Percentiles rank a stretch among this genome's conserved stretches.
phyloP scores from a whole-genome alignment of 2,329 filamentous ascomycete species.

The Paracamarosporium sp. region DNA sequence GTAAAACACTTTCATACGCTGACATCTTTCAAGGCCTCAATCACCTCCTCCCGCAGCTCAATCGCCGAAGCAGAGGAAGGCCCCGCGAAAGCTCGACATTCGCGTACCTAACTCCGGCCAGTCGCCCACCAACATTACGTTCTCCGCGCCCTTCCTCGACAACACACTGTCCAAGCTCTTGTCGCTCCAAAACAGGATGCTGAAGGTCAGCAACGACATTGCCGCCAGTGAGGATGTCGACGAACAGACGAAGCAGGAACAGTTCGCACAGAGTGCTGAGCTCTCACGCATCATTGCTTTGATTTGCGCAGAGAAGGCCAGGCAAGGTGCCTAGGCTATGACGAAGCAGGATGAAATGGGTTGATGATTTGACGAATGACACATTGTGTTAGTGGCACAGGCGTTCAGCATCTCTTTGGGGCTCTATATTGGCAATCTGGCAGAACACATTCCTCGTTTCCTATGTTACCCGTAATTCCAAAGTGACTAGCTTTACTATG shows the following conservation, averaged over 20 bases:
- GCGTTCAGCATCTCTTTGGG: not conserved
- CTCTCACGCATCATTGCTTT: slow-evolving; percentile 57
- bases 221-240: slow-evolving; percentile 53
- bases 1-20: slow-evolving; percentile 5
- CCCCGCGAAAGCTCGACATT: slow-evolving; percentile 59
- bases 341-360: not conserved
- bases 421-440: not conserved
- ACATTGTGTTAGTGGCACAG: not conserved
- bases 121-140: slow-evolving; percentile 51
- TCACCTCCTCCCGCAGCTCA: slow-evolving; percentile 28
- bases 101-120: slow-evolving; percentile 47
- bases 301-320: slow-evolving; percentile 60
- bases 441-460: not conserved
- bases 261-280: slow-evolving; percentile 58
- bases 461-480: not conserved
- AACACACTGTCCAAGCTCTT: slow-evolving; percentile 60
- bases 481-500: not conserved
- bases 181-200: slow-evolving; percentile 57
- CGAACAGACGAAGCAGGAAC: slow-evolving; percentile 57
- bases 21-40: slow-evolving; percentile 26
- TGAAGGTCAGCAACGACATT: slow-evolving; percentile 55
- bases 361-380: not conserved
- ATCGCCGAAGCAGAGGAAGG: slow-evolving; percentile 45
- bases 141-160: slow-evolving; percentile 61
- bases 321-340: slow-evolving; percentile 47